Percentiles rank a stretch among this genome's conserved stretches.
Conservation (phyloP, 805 yeast genomes). For the Candida awuae region DNA sequence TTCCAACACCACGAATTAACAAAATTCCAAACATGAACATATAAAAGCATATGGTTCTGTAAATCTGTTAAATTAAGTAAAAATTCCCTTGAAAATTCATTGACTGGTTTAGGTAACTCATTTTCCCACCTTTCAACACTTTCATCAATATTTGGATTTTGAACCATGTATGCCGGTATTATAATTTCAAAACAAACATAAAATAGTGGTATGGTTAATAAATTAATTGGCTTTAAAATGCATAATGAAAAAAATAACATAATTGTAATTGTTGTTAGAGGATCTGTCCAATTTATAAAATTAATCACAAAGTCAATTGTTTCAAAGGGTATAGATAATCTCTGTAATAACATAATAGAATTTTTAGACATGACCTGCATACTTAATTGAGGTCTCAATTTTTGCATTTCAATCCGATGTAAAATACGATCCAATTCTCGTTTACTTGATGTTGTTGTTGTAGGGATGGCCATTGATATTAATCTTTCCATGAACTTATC, state of each 20-base stretch:
- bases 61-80: conserved; percentile 71
- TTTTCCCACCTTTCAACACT: conserved; percentile 42
- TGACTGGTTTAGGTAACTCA: conserved; percentile 59
- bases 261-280: conserved; percentile 52
- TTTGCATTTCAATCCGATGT: conserved; percentile 52
- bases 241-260: conserved; percentile 30
- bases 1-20: conserved; percentile 40
- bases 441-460: conserved; percentile 41
- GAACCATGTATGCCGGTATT: conserved; percentile 56
- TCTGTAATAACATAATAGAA: conserved; percentile 51
- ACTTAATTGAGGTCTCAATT: conserved; percentile 59
- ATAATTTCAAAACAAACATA: conserved; percentile 46
- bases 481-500: conserved; percentile 70
- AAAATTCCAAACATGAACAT: conserved; percentile 55
- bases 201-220: conserved; percentile 47
- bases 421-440: conserved; percentile 31
- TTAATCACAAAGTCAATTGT: conserved; percentile 47
- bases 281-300: conserved; percentile 57
- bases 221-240: conserved; percentile 52
- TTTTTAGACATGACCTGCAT: conserved; percentile 64
- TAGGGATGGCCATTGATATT: conserved; percentile 64
- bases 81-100: conserved; percentile 73
- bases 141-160: conserved; percentile 44
- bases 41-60: conserved; percentile 70
- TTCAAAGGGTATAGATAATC: conserved; percentile 56